Conservation (phyloP, 441 rosid species). For the Bruguiera hainesii region DNA sequence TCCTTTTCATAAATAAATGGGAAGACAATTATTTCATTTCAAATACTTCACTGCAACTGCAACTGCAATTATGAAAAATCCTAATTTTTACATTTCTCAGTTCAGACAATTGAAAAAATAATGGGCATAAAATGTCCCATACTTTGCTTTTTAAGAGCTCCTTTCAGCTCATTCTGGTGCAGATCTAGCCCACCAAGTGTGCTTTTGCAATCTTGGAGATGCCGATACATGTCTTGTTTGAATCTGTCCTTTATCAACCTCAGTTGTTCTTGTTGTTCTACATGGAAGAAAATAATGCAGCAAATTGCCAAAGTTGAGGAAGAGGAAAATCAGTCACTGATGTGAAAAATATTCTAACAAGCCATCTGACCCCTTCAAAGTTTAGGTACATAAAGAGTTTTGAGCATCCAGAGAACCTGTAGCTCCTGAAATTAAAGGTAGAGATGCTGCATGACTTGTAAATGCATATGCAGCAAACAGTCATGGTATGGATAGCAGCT, state of each 20-base stretch:
- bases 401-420: not conserved
- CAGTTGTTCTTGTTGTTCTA: constrained; percentile 78
- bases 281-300: constrained; percentile 10
- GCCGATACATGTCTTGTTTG: constrained; percentile 52
- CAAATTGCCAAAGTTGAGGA: not conserved
- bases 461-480: not conserved
- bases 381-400: no score
- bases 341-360: not conserved
- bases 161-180: constrained; percentile 59
- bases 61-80: not conserved
- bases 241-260: constrained; percentile 61
- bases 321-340: not conserved
- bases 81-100: no score
- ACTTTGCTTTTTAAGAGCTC: constrained; percentile 76
- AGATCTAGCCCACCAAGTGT: constrained; percentile 56
- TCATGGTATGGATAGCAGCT: not conserved
- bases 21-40: not conserved
- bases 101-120: not conserved
- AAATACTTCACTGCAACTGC: not conserved
- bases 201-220: constrained; percentile 52
- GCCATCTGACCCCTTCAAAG: not conserved
- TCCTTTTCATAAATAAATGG: constrained; percentile 2
- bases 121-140: constrained; percentile 22
- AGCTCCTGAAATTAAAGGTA: not conserved
- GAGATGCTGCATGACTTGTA: constrained; percentile 1